Percentiles rank a stretch among this genome's conserved stretches.
Conservation (phyloP, 345 rosid species). For the Euphorbia tirucalli region DNA sequence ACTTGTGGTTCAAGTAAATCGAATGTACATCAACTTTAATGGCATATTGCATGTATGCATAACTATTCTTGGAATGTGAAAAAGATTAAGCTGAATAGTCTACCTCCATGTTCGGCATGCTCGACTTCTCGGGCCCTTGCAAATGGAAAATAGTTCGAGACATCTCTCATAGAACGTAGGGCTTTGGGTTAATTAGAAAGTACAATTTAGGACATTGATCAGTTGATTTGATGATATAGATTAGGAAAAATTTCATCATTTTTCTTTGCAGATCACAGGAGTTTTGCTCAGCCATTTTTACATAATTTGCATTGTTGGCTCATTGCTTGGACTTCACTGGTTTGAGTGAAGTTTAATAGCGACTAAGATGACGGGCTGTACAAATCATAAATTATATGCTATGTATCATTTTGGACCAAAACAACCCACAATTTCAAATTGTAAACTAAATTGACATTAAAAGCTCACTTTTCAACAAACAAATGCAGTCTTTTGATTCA, state of each 20-base stretch:
- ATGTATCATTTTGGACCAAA: too few relatives aligned
- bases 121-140: not conserved
- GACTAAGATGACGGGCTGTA: too few relatives aligned
- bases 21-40: slow-evolving; percentile 39
- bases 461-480: too few relatives aligned
- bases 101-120: not conserved
- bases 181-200: not conserved
- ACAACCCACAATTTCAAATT: too few relatives aligned
- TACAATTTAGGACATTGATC: not conserved
- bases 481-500: too few relatives aligned
- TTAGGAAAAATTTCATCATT: not conserved
- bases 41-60: not conserved
- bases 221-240: not conserved
- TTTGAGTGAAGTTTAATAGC: too few relatives aligned
- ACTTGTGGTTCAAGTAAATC: slow-evolving; percentile 46
- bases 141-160: not conserved
- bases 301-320: too few relatives aligned
- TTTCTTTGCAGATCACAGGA: not conserved
- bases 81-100: not conserved
- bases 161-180: not conserved
- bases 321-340: too few relatives aligned
- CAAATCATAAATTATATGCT: too few relatives aligned
- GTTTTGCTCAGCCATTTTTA: not conserved
- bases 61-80: not conserved
- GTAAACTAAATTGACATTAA: too few relatives aligned